Base-by-base conservation (phyloP, 2,329 filamentous ascomycete genomes). In the Zymoseptoria brevis region DNA sequence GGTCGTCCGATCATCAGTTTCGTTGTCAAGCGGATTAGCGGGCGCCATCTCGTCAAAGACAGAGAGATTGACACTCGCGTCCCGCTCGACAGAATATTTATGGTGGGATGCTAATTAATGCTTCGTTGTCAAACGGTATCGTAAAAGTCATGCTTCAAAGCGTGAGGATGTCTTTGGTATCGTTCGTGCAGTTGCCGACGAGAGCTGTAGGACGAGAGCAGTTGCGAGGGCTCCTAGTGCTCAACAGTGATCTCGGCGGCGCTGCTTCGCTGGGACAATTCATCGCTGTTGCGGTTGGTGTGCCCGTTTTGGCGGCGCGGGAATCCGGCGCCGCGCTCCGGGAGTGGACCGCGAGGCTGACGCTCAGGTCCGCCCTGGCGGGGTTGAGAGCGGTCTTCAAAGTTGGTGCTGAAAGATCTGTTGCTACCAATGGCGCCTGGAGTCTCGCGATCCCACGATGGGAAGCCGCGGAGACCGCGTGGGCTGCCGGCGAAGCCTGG, bases 391-490 rank as follows among this genome's bases (percentile, higher is more conserved):
- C 81, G 78, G 64, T 80, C 79, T 66, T 86, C 83, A 72, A 80
- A 83, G 63, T 74, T 76, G 57, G 80, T 79, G 71, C 82, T 83
- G 72, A 86, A 83, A 48, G 82, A 79, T 62, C 84, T 79, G 74
- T 86, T 84, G 71, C 84, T 83, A 61, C 84, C 84, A 67, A 87
- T 86, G 45, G 84, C 81, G 24, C 81, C 83, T 58, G 82, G 80
- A 67, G 77, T 76, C 62, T 81, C 77, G 59, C 79, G 77, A 66
- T 82, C 82, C 81, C 82, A 85, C 53, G 82, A 84, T 65, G 83
- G 82, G 76, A 84, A 82, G 67, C 81, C 80, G 59, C 83, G 79
- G 55, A 85, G 74, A 58, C 81, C 77, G 59, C 81, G 76, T n/a
- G 83, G 83, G 74, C 82, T 85, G 62, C 78, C 77, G 51, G 74